phyloP scores from a whole-genome alignment of 23 red algal species.

The Chondrus crispus region DNA sequence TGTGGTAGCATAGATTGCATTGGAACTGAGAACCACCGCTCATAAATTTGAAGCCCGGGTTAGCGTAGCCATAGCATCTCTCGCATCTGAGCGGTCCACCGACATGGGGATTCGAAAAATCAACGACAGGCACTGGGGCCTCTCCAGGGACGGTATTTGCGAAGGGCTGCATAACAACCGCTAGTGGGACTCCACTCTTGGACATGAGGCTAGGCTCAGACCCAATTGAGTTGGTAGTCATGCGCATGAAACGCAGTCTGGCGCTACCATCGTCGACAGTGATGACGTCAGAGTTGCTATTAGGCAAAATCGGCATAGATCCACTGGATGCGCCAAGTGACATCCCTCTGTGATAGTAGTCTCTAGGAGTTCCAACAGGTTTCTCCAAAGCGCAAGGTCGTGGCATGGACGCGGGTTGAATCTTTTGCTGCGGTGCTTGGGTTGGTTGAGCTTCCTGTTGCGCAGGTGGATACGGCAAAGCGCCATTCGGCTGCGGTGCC shows the following conservation, averaged over 20 bases:
- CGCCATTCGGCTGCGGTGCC: neutral
- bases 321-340: neutral
- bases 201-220: constrained; percentile 48
- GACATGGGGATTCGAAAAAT: constrained; percentile 36
- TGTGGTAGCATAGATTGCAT: constrained; percentile 89
- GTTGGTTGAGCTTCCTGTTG: neutral
- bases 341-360: constrained; percentile 20
- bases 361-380: constrained; percentile 47
- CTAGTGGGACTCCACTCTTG: constrained; percentile 59
- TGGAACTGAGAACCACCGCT: constrained; percentile 79
- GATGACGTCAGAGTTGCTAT: constrained; percentile 52
- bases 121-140: constrained; percentile 45
- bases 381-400: constrained; percentile 48
- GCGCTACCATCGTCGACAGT: constrained; percentile 62
- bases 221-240: constrained; percentile 50
- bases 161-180: constrained; percentile 70
- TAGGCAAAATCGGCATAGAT: constrained; percentile 6
- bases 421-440: neutral
- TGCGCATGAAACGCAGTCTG: constrained; percentile 55
- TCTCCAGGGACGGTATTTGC: constrained; percentile 53
- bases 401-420: constrained; percentile 35
- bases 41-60: constrained; percentile 88
- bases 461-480: neutral
- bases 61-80: constrained; percentile 92
- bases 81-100: constrained; percentile 87